phyloP scores from a whole-genome alignment of 331 rosid species.

The Cydonia oblonga region DNA sequence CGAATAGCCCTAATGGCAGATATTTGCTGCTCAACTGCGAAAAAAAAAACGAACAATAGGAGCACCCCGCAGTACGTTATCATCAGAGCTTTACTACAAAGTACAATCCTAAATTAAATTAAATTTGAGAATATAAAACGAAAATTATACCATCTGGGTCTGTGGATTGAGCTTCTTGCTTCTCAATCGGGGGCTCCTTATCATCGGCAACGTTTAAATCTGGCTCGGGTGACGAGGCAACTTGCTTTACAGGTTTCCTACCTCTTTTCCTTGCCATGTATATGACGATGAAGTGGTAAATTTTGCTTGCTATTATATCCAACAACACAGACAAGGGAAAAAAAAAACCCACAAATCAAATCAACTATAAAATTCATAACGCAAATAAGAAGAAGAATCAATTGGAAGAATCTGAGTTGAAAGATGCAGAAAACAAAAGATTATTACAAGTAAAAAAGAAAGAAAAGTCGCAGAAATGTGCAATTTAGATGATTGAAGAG shows the following conservation, averaged over 20 bases:
- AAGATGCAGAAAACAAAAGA: not conserved
- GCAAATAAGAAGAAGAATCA: too few species aligned
- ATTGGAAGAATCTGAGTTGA: not conserved
- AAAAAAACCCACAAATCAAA: not conserved
- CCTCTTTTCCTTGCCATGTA: conserved; percentile 42
- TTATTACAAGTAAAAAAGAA: not conserved
- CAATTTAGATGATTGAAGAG: not conserved
- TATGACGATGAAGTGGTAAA: not conserved
- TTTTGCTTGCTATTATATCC: not conserved
- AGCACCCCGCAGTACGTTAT: not conserved
- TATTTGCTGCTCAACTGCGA: conserved; percentile 46
- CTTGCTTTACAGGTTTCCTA: conserved; percentile 21
- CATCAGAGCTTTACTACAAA: not conserved
- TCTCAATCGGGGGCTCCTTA: conserved; percentile 16
- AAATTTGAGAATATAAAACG: not conserved
- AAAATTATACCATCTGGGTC: conserved; percentile 45
- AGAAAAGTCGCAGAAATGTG: not conserved
- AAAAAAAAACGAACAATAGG: not conserved
- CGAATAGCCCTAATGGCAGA: conserved; percentile 69
- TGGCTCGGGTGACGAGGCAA: conserved; percentile 3
- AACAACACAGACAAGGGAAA: not conserved
- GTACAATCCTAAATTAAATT: not conserved
- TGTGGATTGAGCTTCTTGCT: conserved; percentile 19
- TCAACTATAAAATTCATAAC: not conserved
- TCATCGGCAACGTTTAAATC: conserved; percentile 3